phyloP scores from a whole-genome alignment of 2,329 filamentous ascomycete genomes.

The Pseudogymnoascus sp. region DNA sequence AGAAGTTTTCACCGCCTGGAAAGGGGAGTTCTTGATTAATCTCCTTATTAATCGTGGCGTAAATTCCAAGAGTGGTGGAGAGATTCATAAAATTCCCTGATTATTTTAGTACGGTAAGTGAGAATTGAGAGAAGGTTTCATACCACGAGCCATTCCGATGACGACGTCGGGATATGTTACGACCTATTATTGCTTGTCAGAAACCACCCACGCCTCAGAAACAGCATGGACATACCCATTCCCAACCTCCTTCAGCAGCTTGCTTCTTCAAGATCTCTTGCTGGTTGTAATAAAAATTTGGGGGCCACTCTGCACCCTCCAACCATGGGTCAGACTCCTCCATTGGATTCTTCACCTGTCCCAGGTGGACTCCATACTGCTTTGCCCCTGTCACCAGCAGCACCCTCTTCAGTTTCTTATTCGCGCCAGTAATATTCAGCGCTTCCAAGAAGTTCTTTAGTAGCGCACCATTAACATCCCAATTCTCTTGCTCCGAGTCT shows the following conservation, averaged over 20 bases:
- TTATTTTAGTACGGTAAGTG: not conserved
- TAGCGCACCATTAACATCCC: constrained; percentile 33
- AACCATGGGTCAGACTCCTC: constrained; percentile 38
- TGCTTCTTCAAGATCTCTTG: constrained; percentile 33
- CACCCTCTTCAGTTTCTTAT: constrained; percentile 37
- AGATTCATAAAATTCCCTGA: constrained; percentile 29
- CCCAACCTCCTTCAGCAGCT: not conserved
- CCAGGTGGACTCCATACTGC: constrained; percentile 45
- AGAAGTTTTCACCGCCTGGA: constrained; percentile 20
- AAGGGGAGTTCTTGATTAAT: constrained; percentile 27
- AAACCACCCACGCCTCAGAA: not conserved
- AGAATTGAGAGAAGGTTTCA: constrained; percentile 16
- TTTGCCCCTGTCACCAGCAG: constrained; percentile 41
- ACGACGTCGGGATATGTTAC: constrained; percentile 38
- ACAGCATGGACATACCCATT: not conserved
- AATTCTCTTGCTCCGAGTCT: constrained; percentile 26
- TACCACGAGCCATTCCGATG: constrained; percentile 30
- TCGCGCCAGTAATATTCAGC: constrained; percentile 34
- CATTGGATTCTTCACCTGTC: constrained; percentile 38
- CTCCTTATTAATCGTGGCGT: constrained; percentile 24
- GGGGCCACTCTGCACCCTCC: constrained; percentile 26
- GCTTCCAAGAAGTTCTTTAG: constrained; percentile 40
- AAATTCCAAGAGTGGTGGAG: constrained; percentile 14
- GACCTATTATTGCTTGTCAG: constrained; percentile 31
- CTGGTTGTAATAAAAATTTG: constrained; percentile 45